A percentile compares a stretch with the other conserved stretches of the same genome.
phyloP scores from a whole-genome alignment of 1,284 basidiomycete genomes.

The Anthracocystis walkeri region DNA sequence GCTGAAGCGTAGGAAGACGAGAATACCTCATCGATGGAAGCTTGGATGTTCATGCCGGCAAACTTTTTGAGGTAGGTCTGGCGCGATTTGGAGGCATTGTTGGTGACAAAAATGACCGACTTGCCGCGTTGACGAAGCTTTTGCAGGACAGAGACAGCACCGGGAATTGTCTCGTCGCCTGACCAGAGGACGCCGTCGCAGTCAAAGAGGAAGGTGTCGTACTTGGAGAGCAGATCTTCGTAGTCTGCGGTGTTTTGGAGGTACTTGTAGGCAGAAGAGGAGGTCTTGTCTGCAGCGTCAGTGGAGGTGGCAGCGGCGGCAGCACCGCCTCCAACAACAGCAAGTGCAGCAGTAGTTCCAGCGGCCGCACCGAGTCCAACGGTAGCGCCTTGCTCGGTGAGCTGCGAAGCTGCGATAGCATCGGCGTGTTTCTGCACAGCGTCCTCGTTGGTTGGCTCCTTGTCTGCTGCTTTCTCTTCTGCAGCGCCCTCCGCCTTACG shows the following conservation, averaged over 20 bases:
- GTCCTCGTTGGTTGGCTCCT: neutral
- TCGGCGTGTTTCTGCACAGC: slow-evolving; percentile 39
- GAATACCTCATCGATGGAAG: slow-evolving; percentile 85
- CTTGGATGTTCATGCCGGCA: slow-evolving; percentile 86
- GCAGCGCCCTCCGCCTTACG: slow-evolving; percentile 9
- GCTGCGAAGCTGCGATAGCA: slow-evolving; percentile 33
- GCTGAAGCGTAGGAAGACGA: slow-evolving; percentile 95
- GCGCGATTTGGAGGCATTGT: slow-evolving; percentile 96
- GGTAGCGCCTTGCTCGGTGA: slow-evolving; percentile 19
- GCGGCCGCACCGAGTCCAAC: slow-evolving; percentile 34
- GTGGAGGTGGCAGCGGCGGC: slow-evolving; percentile 7
- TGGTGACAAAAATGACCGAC: slow-evolving; percentile 92
- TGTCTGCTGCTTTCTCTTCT: neutral
- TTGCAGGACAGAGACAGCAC: slow-evolving; percentile 70
- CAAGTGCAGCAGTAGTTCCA: slow-evolving; percentile 23
- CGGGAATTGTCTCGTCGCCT: slow-evolving; percentile 75
- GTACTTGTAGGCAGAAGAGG: slow-evolving; percentile 39
- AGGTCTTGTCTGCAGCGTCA: neutral
- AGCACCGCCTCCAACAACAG: slow-evolving; percentile 14
- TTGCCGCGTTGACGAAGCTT: slow-evolving; percentile 76
- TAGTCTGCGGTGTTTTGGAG: slow-evolving; percentile 45
- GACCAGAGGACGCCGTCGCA: slow-evolving; percentile 88
- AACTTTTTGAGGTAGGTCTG: slow-evolving; percentile 90
- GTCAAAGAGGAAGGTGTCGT: slow-evolving; percentile 73
- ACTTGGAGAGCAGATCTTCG: slow-evolving; percentile 52